A percentile compares a stretch with the other conserved stretches of the same genome.
Conservation (phyloP, 306 rosid species). For the Glycine tomentella region DNA sequence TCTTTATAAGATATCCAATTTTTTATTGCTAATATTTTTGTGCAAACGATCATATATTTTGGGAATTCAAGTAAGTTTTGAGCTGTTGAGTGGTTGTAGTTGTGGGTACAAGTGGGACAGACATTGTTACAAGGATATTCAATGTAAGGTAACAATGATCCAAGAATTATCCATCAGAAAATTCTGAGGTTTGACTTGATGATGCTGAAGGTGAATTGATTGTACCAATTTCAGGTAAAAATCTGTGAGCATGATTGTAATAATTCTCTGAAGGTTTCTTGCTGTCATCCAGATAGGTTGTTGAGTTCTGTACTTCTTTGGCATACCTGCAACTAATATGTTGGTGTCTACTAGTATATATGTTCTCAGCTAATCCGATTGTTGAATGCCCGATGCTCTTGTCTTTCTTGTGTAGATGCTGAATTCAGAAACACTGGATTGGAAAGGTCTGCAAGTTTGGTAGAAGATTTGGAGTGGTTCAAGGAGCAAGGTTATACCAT, state of each 20-base stretch:
- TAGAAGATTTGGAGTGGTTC: conserved; percentile 93
- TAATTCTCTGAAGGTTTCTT: background rate
- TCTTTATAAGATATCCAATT: background rate
- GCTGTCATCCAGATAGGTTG: background rate
- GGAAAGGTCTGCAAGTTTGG: conserved; percentile 91
- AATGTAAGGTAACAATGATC: background rate
- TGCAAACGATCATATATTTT: background rate
- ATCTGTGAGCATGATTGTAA: background rate
- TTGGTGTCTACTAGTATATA: background rate
- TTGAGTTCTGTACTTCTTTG: conserved; percentile 11
- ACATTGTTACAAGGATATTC: background rate
- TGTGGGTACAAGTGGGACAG: background rate
- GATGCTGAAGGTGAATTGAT: background rate
- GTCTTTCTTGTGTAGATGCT: conserved; percentile 57
- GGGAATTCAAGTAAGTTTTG: conserved; percentile 20
- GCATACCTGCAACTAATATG: background rate
- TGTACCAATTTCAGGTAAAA: background rate
- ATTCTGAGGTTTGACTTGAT: conserved; percentile 15
- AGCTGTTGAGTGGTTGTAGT: background rate
- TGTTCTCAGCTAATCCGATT: conserved; percentile 15
- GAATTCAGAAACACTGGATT: conserved; percentile 90
- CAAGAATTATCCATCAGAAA: background rate
- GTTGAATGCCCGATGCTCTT: background rate
- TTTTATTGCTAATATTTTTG: background rate
- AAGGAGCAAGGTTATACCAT: conserved; percentile 84